Conservation (phyloP, 2,329 filamentous ascomycete genomes). For the Falciphora oryzae region DNA sequence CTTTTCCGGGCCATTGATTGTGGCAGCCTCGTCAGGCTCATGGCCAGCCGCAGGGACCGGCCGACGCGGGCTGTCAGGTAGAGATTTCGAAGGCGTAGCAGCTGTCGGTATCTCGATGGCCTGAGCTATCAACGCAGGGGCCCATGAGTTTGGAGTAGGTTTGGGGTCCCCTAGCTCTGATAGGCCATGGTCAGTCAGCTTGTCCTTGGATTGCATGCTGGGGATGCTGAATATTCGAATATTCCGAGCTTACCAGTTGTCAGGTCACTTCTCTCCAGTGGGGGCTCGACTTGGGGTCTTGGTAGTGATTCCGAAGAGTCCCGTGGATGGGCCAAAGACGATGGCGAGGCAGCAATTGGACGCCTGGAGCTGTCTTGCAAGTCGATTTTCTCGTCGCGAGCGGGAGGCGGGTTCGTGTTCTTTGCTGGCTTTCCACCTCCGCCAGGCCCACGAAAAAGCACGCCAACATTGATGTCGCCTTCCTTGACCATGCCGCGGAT, state of each 20-base stretch:
- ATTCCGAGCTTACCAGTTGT: background rate
- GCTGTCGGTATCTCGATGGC: background rate
- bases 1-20: background rate
- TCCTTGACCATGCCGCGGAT: background rate
- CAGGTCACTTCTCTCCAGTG: background rate
- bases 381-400: no score
- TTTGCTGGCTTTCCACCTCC: background rate
- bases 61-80: background rate
- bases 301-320: background rate
- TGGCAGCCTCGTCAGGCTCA: background rate
- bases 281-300: background rate
- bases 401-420: background rate
- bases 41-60: no score
- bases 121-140: background rate
- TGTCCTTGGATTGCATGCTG: background rate
- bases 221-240: no score
- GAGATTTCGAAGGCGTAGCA: no score
- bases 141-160: background rate
- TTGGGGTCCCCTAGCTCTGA: background rate
- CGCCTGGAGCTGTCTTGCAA: no score
- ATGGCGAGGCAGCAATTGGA: no score
- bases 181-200: background rate
- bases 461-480: background rate
- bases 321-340: no score
- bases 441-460: background rate